Evolutionary conservation across 495 filamentous ascomycete genomes (phyloP), one percentile per base, ranked within the genome.

Genomic region (Bathelium albidoporum): DNA sequence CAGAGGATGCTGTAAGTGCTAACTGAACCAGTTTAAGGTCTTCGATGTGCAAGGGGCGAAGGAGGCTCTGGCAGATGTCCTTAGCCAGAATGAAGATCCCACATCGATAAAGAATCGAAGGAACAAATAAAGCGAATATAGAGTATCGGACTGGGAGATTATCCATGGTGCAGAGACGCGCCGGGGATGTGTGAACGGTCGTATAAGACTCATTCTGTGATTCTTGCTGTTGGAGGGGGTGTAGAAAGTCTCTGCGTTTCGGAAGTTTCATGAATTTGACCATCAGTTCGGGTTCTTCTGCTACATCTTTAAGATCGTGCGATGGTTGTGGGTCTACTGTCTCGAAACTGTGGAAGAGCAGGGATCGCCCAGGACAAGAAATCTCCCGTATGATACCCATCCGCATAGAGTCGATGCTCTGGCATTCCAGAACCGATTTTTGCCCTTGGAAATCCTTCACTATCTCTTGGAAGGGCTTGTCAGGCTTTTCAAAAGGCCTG

Each of bases 21-120:
- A 82, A 87, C n/a, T 85, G 67, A 2, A 97, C 74, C 34, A 89
- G 81, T 2, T 71, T 66, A 5, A 84, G 62, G 65, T 86, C 71
- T 0, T 72, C 71, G 59, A 95, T 58, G 16, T 58, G 7, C 9
- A 83, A 0, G 69, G 70, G 2, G 88, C 74, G 3, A 75, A 96
- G 73, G 29, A 91, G 69, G 0, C 80, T 87, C 10, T 78, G 73
- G 53, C 84, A 80, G 2, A 97, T 76, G 29, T 80, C 76, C 24
- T 82, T 73, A 1, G 87, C 89, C 31, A 91, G 75, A 24, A 92
- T 73, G 20, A 76, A 75, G 2, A 83, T 74, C 65, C 88, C 88
- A 20, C 93, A 66, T n/a, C 81, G 81, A 61, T 88, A 82, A 4
- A 89, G 74, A 9, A 97, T 85, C 0, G 87, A 85, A 0, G 94